Evolutionary conservation across 768 basidiomycete genomes (phyloP).

Genomic region (Trametes punicea): DNA sequence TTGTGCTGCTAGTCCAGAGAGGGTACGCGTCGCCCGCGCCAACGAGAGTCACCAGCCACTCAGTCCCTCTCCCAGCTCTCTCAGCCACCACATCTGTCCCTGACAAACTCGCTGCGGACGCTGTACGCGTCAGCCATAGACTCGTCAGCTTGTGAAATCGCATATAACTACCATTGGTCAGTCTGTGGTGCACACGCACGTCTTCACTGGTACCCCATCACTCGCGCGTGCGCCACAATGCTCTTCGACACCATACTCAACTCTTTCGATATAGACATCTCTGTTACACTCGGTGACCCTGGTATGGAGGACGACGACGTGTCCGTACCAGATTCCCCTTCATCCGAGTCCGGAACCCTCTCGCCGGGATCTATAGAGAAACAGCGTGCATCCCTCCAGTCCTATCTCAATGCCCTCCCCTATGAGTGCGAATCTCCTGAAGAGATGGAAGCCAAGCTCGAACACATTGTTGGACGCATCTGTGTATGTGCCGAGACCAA

Average conservation of each 20-base stretch:
- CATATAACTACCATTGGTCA: constrained; percentile 16
- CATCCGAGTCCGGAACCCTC: constrained; percentile 29
- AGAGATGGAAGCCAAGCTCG: constrained; percentile 68
- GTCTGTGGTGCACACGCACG: not conserved
- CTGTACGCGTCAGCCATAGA: constrained; percentile 21
- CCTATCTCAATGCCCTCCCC: constrained; percentile 65
- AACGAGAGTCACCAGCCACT: not conserved
- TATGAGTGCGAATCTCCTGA: constrained; percentile 70
- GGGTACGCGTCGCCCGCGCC: constrained; percentile 24
- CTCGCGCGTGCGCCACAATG: constrained; percentile 10
- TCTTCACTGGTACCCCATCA: constrained; percentile 9
- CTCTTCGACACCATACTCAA: not conserved
- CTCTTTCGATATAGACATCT: constrained; percentile 7
- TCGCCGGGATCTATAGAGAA: constrained; percentile 45
- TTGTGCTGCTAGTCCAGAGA: not conserved
- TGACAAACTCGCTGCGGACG: constrained; percentile 7
- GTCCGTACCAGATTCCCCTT: constrained; percentile 43
- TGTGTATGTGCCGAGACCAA: constrained; percentile 66
- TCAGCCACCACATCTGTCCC: constrained; percentile 8
- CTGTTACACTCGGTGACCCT: not conserved
- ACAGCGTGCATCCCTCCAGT: constrained; percentile 57
- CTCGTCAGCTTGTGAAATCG: constrained; percentile 25
- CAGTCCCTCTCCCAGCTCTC: constrained; percentile 9
- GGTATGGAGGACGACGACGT: constrained; percentile 61
- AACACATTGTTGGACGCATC: constrained; percentile 66